Base-by-base conservation (phyloP, 2,329 filamentous ascomycete species). In the Trichoderma afroharzianum region DNA sequence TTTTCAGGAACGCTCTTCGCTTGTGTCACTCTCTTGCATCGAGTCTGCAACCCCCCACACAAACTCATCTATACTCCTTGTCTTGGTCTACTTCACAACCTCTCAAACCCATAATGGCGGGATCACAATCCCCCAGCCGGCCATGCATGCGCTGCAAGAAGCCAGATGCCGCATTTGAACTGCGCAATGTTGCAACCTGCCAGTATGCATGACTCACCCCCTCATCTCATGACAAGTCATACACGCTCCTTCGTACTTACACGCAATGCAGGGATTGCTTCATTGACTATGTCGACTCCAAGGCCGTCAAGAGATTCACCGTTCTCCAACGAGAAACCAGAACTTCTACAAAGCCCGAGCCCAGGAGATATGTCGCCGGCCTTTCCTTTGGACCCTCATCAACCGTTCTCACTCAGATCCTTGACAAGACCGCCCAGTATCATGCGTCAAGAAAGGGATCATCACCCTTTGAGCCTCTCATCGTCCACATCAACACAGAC, bases 371-470 rank as follows among this genome's bases (percentile, higher is more conserved):
- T 62, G 83, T 97, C 21, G 83, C 97, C 24, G 93, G 94, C 6
- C 83, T 98, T 2, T 97, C 95, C 0, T 91, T 94, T 76, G 95
- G 96, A 0, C 84, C 92, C 1, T 96, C 93, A 1, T 98, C 95
- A 0, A 86, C 92, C 15, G 88, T 90, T 15, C 84, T 99, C 57
- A 85, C 97, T 33, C 88, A 95, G 76, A 86, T 97, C 26, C 84
- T 98, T 68, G 88, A 93, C 79, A 83, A 87, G 72, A 92, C 94
- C 77, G 84, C 92, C 59, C 84, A 88, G 74, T 87, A 86, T 68
- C 92, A 95, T 79, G 85, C 87, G 53, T 84, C 86, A 57, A 90
- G 88, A 72, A 90, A 89, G 75, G 88, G 89, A 5, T 87, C 90
- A 66, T 83, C 88, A 5, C 88, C 89, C 0, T 97, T 93, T 78